A percentile compares a stretch with the other conserved stretches of the same genome.
phyloP scores from a whole-genome alignment of 2,329 filamentous ascomycete genomes.

The Penicillium thymicola region DNA sequence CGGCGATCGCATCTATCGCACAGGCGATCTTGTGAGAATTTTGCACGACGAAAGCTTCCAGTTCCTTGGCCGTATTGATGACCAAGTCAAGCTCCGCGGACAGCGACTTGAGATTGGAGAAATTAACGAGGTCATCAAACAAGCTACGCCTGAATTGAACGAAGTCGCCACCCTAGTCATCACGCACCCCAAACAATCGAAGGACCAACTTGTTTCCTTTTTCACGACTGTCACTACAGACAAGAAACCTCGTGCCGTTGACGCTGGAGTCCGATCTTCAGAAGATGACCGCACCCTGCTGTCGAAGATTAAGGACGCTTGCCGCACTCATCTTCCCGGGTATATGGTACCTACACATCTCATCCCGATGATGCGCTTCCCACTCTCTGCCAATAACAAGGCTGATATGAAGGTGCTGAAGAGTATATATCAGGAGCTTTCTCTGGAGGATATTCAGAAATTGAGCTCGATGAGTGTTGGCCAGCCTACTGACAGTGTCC shows the following conservation, averaged over 20 bases:
- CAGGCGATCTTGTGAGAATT: conserved; percentile 81
- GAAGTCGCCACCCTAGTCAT: conserved; percentile 76
- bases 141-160: conserved; percentile 54
- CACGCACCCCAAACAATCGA: conserved; percentile 67
- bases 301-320: conserved; percentile 57
- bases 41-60: conserved; percentile 78
- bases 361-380: conserved; percentile 66
- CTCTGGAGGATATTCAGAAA: conserved; percentile 59
- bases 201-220: conserved; percentile 80
- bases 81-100: conserved; percentile 87
- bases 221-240: conserved; percentile 39
- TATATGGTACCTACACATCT: conserved; percentile 94
- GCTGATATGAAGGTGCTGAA: conserved; percentile 70
- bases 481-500: conserved; percentile 29
- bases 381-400: conserved; percentile 86
- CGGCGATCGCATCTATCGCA: conserved; percentile 71
- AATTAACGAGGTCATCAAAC: conserved; percentile 78
- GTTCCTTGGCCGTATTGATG: conserved; percentile 82
- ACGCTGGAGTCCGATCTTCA: conserved; percentile 38
- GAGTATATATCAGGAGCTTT: conserved; percentile 61
- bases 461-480: conserved; percentile 43
- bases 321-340: conserved; percentile 64
- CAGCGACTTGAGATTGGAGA: conserved; percentile 87
- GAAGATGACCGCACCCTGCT: conserved; percentile 42
- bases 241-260: conserved; percentile 17